Evolutionary conservation across 1,139 yeast species (phyloP), one percentile per base, ranked within the genome.

Genomic region (Yamadazyma jaroonii): DNA sequence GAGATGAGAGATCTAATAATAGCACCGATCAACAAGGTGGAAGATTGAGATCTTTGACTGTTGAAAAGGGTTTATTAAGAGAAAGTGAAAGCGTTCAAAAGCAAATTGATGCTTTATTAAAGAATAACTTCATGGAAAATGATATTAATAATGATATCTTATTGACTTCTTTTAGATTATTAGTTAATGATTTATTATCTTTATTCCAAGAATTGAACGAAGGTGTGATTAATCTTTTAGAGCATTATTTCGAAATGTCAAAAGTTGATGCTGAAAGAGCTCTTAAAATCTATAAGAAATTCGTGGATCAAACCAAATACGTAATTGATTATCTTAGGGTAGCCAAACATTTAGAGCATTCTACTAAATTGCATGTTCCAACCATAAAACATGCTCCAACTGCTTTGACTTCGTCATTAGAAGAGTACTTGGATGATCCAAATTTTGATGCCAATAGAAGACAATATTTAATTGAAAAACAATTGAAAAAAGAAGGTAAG

Each of bases 381-480:
- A 90, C 96, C 10, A 90, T 92, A 44, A 88, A 88, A 58, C 98
- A 92, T 61, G 97, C 97, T 0, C 97, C 97, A 10, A 90, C 97
- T 2, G 94, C 96, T 21, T 73, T 92, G 50, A 85, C 96, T 7
- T 74, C 82, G 29, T 84, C 95, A 10, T 72, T 92, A 40, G 95
- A 88, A 55, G 97, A 90, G 50, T 94, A 92, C 59, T 67, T 92
- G 51, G 76, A 81, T 53, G 96, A 85, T 57, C 87, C 87, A n/a
- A 84, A 83, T 53, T 87, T 86, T 59, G 96, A 87, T 52, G 63
- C 67, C 8, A 88, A 87, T 56, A 77, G 95, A 59, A 68, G 80
- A 44, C 95, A 86, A 53, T 88, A 84, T 53, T 59, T 88, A 46
- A 78, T 77, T 4, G 94, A 85, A 52, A 81, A 63, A 46, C 36